phyloP scores from a whole-genome alignment of 2,329 filamentous ascomycete species.

The Simplicillium sp. region DNA sequence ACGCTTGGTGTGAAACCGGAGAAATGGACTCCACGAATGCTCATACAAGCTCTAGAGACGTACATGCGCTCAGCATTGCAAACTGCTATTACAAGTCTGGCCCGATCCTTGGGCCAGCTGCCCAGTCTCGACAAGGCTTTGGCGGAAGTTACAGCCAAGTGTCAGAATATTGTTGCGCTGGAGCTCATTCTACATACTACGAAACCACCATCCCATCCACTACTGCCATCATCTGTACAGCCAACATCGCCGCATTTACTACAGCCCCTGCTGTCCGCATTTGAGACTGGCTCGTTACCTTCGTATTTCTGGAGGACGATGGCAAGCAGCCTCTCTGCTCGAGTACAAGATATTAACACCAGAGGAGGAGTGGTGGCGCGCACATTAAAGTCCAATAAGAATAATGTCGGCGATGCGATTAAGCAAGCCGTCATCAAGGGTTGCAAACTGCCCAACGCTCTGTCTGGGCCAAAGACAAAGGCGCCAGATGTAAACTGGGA shows the following conservation, averaged over 20 bases:
- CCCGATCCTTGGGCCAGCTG: slow-evolving; percentile 68
- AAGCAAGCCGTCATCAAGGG: slow-evolving; percentile 76
- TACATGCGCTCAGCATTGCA: slow-evolving; percentile 78
- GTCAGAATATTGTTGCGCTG: slow-evolving; percentile 85
- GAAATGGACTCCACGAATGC: slow-evolving; percentile 55
- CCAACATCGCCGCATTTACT: slow-evolving; percentile 46
- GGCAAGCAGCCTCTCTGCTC: slow-evolving; percentile 63
- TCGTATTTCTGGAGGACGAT: slow-evolving; percentile 92
- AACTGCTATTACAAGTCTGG: slow-evolving; percentile 64
- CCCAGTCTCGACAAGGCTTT: slow-evolving; percentile 76
- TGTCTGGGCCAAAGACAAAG: slow-evolving; percentile 32
- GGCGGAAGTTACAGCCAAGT: slow-evolving; percentile 70
- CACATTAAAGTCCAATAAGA: slow-evolving; percentile 67
- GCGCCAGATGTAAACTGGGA: slow-evolving; percentile 59
- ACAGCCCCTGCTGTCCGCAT: slow-evolving; percentile 59
- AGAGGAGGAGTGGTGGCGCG: slow-evolving; percentile 77
- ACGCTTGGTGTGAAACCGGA: slow-evolving; percentile 41
- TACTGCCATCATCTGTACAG: slow-evolving; percentile 34
- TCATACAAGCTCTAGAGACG: slow-evolving; percentile 68
- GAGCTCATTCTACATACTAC: slow-evolving; percentile 65
- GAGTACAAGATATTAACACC: slow-evolving; percentile 76
- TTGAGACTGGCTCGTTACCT: slow-evolving; percentile 80
- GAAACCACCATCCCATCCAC: slow-evolving; percentile 59
- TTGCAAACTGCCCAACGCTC: slow-evolving; percentile 53
- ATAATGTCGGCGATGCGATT: slow-evolving; percentile 66